These are phyloP conservation scores for Exophiala phaeomuriformis DNA, from an alignment of 2,329 filamentous ascomycete genomes.

Conservation along the genomic window DNA sequence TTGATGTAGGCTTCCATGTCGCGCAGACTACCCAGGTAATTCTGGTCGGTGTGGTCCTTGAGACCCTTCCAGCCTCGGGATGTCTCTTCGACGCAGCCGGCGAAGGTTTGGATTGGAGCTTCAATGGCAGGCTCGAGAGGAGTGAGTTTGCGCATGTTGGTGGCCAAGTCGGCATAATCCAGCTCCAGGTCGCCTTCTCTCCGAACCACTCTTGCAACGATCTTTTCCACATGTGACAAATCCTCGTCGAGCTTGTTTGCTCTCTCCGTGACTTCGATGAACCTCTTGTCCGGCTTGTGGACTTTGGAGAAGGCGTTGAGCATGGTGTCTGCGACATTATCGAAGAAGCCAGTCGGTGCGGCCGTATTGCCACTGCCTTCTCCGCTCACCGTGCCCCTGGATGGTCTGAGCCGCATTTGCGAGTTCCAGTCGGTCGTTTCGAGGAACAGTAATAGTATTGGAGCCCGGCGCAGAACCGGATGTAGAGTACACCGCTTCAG, in stretches of 20 bases:
- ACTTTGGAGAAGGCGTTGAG: slow-evolving; percentile 97
- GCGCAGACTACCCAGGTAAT: slow-evolving; percentile 83
- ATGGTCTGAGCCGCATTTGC: slow-evolving; percentile 74
- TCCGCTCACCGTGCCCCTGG: slow-evolving; percentile 51
- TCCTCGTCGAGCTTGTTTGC: slow-evolving; percentile 93
- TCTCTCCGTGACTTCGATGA: slow-evolving; percentile 87
- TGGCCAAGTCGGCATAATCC: slow-evolving; percentile 82
- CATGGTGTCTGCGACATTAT: slow-evolving; percentile 91
- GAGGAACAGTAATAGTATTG: slow-evolving; percentile 79
- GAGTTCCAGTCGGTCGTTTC: slow-evolving; percentile 95
- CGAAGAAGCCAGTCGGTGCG: slow-evolving; percentile 64
- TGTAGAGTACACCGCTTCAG: slow-evolving; percentile 79
- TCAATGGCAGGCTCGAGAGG: slow-evolving; percentile 83
- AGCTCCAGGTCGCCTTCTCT: slow-evolving; percentile 79
- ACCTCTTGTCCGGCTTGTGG: slow-evolving; percentile 88
- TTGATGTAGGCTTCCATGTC: slow-evolving; percentile 94
- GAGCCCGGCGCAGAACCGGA: slow-evolving; percentile 74
- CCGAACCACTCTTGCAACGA: slow-evolving; percentile 82
- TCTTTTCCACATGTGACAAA: slow-evolving; percentile 85
- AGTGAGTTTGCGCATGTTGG: slow-evolving; percentile 91
- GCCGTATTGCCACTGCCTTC: slow-evolving; percentile 37
- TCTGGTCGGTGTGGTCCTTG: slow-evolving; percentile 86
- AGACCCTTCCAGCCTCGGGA: slow-evolving; percentile 69
- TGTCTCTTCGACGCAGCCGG: slow-evolving; percentile 76
- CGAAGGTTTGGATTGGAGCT: slow-evolving; percentile 73